phyloP scores from a whole-genome alignment of 208 protist species.

The Trypanosoma mega region DNA sequence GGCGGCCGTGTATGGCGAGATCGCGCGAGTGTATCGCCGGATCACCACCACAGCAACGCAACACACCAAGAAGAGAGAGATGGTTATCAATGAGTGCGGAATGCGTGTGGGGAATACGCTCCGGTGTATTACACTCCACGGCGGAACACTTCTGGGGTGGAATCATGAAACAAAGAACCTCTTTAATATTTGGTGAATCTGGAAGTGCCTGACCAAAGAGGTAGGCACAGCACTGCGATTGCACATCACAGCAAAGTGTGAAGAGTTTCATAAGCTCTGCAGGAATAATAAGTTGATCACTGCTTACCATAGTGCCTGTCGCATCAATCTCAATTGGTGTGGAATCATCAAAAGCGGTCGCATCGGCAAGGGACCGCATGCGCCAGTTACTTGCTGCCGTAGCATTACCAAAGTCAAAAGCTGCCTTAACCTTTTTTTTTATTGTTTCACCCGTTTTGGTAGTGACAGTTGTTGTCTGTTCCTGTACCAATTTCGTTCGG shows the following conservation, averaged over 20 bases:
- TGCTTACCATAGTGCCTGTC: conserved; percentile 54
- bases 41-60: conserved; percentile 72
- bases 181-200: conserved; percentile 81
- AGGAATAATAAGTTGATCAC: conserved; percentile 85
- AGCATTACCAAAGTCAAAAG: conserved; percentile 80
- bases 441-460: conserved; percentile 68
- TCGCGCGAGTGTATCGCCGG: conserved; percentile 72
- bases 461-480: conserved; percentile 55
- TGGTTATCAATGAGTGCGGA: conserved; percentile 64
- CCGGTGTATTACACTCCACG: conserved; percentile 61
- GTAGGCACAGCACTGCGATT: conserved; percentile 81
- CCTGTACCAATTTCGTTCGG: conserved; percentile 80
- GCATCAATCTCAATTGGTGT: conserved; percentile 62
- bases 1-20: conserved; percentile 72
- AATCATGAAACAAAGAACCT: conserved; percentile 85
- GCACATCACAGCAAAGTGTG: conserved; percentile 78
- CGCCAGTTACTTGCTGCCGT: conserved; percentile 83
- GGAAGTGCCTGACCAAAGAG: conserved; percentile 86
- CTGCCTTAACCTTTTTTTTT: conserved; percentile 79
- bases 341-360: conserved; percentile 67
- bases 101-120: conserved; percentile 59
- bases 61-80: conserved; percentile 72
- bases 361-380: conserved; percentile 71
- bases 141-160: conserved; percentile 80
- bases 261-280: conserved; percentile 74